Conservation (phyloP, 2,329 filamentous ascomycete genomes). For the Fusarium sp. region DNA sequence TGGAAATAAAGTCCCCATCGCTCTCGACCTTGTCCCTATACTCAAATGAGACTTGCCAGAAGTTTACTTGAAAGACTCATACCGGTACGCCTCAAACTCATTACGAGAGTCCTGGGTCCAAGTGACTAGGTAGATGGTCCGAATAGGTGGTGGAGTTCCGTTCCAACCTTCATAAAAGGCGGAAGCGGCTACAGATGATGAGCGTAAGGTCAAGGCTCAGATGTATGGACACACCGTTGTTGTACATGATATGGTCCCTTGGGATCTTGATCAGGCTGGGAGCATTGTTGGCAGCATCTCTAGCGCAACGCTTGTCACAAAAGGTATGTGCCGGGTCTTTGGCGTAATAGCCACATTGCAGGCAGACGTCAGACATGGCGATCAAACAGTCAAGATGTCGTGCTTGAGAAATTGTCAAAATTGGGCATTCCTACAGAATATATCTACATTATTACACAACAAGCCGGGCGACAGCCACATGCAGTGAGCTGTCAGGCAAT, state of each 20-base stretch:
- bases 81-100: neutral
- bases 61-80: neutral
- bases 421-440: neutral
- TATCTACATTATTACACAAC: neutral
- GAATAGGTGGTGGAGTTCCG: neutral
- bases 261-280: neutral
- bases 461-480: neutral
- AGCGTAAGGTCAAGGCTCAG: neutral
- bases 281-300: neutral
- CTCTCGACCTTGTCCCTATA: neutral
- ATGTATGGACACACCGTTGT: neutral
- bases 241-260: neutral
- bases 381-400: neutral
- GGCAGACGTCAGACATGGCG: neutral
- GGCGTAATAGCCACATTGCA: neutral
- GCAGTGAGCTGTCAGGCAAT: neutral
- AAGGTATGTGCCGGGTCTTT: neutral
- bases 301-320: neutral
- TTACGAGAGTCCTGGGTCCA: neutral
- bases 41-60: neutral
- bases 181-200: neutral
- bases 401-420: neutral
- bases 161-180: neutral
- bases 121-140: neutral
- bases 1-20: neutral